Base-by-base conservation (phyloP, 1,139 yeast genomes). In the Saccharomyces hybrid region DNA sequence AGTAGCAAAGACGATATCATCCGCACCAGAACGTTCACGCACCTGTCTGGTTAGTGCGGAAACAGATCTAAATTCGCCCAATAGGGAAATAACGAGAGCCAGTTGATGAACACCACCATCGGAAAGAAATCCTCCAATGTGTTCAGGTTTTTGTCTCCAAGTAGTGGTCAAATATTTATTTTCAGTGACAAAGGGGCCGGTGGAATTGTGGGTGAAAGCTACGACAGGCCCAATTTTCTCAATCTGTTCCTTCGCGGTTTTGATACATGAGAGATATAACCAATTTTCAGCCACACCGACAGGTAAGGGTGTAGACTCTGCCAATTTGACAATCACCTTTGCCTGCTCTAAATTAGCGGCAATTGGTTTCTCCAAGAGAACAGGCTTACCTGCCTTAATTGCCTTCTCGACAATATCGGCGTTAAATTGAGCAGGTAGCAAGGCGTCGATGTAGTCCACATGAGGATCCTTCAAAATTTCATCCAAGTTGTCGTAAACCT, bases 21-120 rank as follows among this genome's bases (percentile, higher is more conserved):
- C 91, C 55, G 85, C 79, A 50, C 97, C 97, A 58, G 93, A 83
- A 63, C 78, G 80, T 64, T 82, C 75, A 67, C 88, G 80, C 53
- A 88, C 77, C 73, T 89, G 97, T 60, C 76, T 81, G 16, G 97
- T 84, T 61, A 80, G 79, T 8, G 88, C 96, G 56, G 86, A 78
- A 41, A 89, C 80, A 3, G 83, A 72, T 54, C 79, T 82, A 25
- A 88, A 85, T 38, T 78, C 76, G 51, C 97, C 97, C 57, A 90
- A 76, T n/a, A 88, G 82, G 58, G 82, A 89, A 8, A 96, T 88
- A 63, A 90, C 78, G 48, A 88, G 74, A 2, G 96, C 96, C 70
- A 90, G 75, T 72, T 90, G 97, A 72, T 90, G 98, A 13, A 90
- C 98, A 68, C 97, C 97, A 64, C 97, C 97, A 67, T 90, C 98